These are phyloP conservation scores for Naganishia liquefaciens DNA, from an alignment of 1,284 basidiomycete genomes.

Conservation along the genomic window DNA sequence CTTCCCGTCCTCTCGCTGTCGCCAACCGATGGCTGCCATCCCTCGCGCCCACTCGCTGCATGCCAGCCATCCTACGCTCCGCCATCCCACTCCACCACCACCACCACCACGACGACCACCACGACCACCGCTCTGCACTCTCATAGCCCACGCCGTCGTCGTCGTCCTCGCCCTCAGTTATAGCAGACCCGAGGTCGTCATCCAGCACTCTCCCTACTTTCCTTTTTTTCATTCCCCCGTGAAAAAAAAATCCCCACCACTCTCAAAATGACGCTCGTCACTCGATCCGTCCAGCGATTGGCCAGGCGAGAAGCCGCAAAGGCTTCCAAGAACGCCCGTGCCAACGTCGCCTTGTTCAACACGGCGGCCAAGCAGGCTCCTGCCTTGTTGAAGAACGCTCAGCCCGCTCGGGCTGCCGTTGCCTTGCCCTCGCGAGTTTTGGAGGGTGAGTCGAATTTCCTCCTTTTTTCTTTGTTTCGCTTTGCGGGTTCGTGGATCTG, in stretches of 20 bases:
- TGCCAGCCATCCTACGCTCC: conserved; percentile 6
- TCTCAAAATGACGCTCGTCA: conserved; percentile 51
- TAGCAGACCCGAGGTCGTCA: conserved; percentile 17
- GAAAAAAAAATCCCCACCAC: conserved; percentile 13
- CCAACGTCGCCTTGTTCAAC: conserved; percentile 53
- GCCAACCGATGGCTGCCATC: neutral
- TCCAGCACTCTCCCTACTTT: conserved; percentile 21
- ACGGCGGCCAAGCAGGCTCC: conserved; percentile 48
- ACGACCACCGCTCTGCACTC: neutral
- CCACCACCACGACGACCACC: neutral
- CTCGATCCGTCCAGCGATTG: conserved; percentile 52
- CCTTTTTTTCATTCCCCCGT: conserved; percentile 3
- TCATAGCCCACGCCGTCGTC: neutral
- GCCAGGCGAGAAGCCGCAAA: conserved; percentile 47
- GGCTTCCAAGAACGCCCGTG: conserved; percentile 44
- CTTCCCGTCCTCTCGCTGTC: neutral
- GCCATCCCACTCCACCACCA: conserved; percentile 3
- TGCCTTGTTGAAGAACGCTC: conserved; percentile 39
- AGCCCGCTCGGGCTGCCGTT: conserved; percentile 27
- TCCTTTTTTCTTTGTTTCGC: neutral
- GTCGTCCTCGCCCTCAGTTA: neutral
- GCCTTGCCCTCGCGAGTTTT: conserved; percentile 32
- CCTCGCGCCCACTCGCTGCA: no score
- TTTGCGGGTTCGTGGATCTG: neutral
- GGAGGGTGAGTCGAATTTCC: conserved; percentile 31